Evolutionary conservation across 2,329 filamentous ascomycete genomes (phyloP), one percentile per base, ranked within the genome.

Genomic region (Coniosporium tulheliwenetii): DNA sequence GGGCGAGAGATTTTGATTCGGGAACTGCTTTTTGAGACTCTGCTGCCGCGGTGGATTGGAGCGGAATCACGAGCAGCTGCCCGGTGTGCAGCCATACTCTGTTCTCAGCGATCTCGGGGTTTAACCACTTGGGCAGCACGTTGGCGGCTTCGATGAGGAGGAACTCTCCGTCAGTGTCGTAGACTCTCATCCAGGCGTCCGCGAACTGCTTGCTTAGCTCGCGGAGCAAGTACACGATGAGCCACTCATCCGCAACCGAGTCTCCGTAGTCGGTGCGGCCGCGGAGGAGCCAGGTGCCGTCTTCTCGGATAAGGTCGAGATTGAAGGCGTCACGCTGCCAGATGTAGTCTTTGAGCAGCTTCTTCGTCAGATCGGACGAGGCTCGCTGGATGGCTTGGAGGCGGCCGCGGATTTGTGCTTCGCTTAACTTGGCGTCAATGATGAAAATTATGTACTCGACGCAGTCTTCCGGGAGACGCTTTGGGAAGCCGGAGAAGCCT

Each of bases 191-290:
- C 87, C 89, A 98, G 7, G 86, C 67, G 44, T 81, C 70, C 4
- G 75, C 66, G 51, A 83, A 83, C 32, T 72, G 69, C 49, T 71
- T 81, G 50, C 80, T 87, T 50, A 96, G 64, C 60, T 93, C 81
- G 36, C 83, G 77, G 29, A 98, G 67, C 5, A 96, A 65, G 61
- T 87, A 94, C 14, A 96, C 87, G 44, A 96, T 79, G 5, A 96
- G 73, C 93, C 91, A 98, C 64, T 98, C 93, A 52, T 98, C 91
- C 53, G 94, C 89, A 3, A 96, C 79, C 0, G 86, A 91, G 60
- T 98, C 93, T 8, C 89, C 87, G 52, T 86, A 96, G 56, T 89
- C 83, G 1, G 85, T 91, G 39, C 70, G 67, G 14, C 89, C 89
- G 46, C 76, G 73, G 5, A 98, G 49, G 33, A 49, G 47, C n/a